Evolutionary conservation across 192 early-diverging fungal genomes (phyloP).

Genomic region (Bifiguratus adelaidae): DNA sequence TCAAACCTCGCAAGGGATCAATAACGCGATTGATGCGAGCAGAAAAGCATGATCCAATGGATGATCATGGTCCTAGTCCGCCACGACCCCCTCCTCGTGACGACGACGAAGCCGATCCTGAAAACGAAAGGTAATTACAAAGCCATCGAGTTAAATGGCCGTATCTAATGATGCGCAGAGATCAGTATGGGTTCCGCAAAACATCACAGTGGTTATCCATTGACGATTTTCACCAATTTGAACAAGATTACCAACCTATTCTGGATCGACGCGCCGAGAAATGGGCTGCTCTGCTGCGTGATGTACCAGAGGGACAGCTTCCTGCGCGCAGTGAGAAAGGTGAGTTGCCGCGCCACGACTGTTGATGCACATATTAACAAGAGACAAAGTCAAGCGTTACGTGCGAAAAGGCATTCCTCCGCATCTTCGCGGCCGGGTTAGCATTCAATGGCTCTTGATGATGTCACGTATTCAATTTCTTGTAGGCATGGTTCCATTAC

Average conservation of each 20-base stretch:
- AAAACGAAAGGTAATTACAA: too few species aligned
- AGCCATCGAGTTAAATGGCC: too few species aligned
- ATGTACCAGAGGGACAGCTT: slow-evolving; percentile 25
- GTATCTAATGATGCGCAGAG: too few species aligned
- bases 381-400: slow-evolving; percentile 46
- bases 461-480: background rate
- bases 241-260: slow-evolving; percentile 32
- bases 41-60: too few species aligned
- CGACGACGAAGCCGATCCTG: too few species aligned
- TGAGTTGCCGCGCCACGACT: slow-evolving; percentile 1
- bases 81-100: too few species aligned
- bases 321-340: slow-evolving; percentile 31
- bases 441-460: slow-evolving; percentile 7
- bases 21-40: too few species aligned
- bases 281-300: slow-evolving; percentile 35
- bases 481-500: slow-evolving; percentile 57
- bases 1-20: too few species aligned
- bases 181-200: slow-evolving; percentile 47
- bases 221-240: slow-evolving; percentile 35
- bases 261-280: slow-evolving; percentile 29
- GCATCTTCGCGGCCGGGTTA: slow-evolving; percentile 43
- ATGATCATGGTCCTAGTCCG: too few species aligned
- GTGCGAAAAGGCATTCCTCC: slow-evolving; percentile 68
- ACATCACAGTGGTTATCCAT: slow-evolving; percentile 33
- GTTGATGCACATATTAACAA: background rate